These are phyloP conservation scores for Aspergillus proliferans DNA, from an alignment of 2,329 filamentous ascomycete species.

Conservation along the genomic window DNA sequence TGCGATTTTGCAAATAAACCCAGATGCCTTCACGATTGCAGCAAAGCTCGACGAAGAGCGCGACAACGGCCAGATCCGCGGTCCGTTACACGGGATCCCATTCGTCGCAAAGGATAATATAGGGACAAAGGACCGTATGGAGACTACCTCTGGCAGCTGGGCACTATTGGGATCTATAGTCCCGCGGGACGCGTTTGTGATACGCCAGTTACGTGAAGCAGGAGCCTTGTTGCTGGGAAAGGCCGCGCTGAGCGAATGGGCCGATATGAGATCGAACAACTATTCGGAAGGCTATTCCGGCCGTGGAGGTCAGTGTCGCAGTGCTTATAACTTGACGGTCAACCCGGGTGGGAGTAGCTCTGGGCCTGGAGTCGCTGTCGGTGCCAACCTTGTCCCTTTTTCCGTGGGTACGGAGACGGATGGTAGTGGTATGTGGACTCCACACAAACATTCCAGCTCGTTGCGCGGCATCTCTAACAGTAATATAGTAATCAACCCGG, in stretches of 20 bases:
- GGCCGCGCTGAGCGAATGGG: constrained; percentile 67
- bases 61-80: constrained; percentile 48
- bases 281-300: constrained; percentile 64
- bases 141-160: constrained; percentile 67
- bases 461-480: constrained; percentile 1
- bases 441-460: too few species aligned
- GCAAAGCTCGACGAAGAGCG: constrained; percentile 56
- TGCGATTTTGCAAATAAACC: constrained; percentile 59
- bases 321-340: constrained; percentile 62
- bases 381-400: constrained; percentile 57
- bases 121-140: constrained; percentile 61
- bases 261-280: constrained; percentile 61
- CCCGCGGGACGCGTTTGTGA: constrained; percentile 62
- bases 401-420: constrained; percentile 70
- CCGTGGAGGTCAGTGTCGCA: constrained; percentile 58
- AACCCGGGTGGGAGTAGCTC: constrained; percentile 65
- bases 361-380: constrained; percentile 60
- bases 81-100: constrained; percentile 68
- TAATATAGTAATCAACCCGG: constrained; percentile 59
- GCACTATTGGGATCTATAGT: constrained; percentile 60
- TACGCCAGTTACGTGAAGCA: constrained; percentile 55
- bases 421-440: constrained; percentile 45
- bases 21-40: constrained; percentile 60
- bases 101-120: constrained; percentile 68
- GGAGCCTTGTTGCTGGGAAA: constrained; percentile 67